These are phyloP conservation scores for Sarocladium kiliense DNA, from an alignment of 2,329 filamentous ascomycete genomes.

Conservation along the genomic window DNA sequence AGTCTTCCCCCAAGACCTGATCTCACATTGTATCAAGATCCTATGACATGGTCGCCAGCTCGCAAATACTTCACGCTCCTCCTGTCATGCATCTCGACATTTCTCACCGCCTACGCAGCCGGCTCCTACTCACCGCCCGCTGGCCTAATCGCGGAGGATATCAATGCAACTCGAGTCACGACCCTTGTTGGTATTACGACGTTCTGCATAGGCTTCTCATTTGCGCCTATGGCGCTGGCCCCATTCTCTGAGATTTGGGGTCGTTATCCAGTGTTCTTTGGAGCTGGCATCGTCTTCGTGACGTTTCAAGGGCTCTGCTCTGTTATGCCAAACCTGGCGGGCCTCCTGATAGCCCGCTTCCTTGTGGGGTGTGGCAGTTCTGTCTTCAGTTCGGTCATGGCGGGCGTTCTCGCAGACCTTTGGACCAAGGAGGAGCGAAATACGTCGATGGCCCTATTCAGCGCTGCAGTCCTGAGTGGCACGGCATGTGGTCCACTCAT, in stretches of 20 bases:
- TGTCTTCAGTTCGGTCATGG: slow-evolving; percentile 81
- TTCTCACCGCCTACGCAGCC: slow-evolving; percentile 73
- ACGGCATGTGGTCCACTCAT: slow-evolving; percentile 76
- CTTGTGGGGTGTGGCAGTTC: slow-evolving; percentile 72
- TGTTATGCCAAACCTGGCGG: slow-evolving; percentile 61
- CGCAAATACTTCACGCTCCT: slow-evolving; percentile 68
- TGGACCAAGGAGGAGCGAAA: slow-evolving; percentile 77
- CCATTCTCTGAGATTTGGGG: slow-evolving; percentile 88
- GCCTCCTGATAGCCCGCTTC: slow-evolving; percentile 72
- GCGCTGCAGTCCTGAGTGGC: slow-evolving; percentile 70
- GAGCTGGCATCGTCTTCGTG: slow-evolving; percentile 67
- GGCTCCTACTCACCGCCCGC: slow-evolving; percentile 73
- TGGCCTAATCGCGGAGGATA: slow-evolving; percentile 59
- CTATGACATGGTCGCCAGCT: slow-evolving; percentile 64
- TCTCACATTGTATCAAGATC: slow-evolving; percentile 61
- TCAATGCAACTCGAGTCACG: slow-evolving; percentile 59
- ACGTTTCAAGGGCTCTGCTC: slow-evolving; percentile 68
- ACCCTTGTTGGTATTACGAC: slow-evolving; percentile 72
- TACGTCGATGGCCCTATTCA: slow-evolving; percentile 85
- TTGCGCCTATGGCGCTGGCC: slow-evolving; percentile 83
- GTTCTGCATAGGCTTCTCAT: slow-evolving; percentile 75
- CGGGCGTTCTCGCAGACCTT: slow-evolving; percentile 85
- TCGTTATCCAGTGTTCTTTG: slow-evolving; percentile 74
- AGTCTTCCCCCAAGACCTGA: slow-evolving; percentile 43
- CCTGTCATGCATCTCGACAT: slow-evolving; percentile 71